These are phyloP conservation scores for Linderniella brevidens DNA, from an alignment of 257 asterid species.

Conservation along the genomic window DNA sequence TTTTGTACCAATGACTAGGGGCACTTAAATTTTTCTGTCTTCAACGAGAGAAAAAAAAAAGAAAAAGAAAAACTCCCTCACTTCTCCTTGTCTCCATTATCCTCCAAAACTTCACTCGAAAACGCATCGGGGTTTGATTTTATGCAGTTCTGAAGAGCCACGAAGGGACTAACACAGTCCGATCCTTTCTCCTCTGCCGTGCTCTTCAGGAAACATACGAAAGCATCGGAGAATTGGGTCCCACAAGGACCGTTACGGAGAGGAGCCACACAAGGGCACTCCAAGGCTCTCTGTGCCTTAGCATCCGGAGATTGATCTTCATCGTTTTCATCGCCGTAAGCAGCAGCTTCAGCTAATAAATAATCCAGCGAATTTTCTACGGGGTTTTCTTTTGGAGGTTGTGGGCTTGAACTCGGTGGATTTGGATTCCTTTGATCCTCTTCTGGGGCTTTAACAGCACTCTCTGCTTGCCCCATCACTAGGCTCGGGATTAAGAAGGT, in stretches of 20 bases:
- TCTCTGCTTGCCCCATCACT: slow-evolving; percentile 34
- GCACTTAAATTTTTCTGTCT: no score
- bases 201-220: slow-evolving; percentile 85
- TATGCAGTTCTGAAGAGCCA: slow-evolving; percentile 77
- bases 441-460: slow-evolving; percentile 8
- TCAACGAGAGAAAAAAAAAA: no score
- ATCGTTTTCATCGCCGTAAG: slow-evolving; percentile 37
- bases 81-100: slow-evolving; percentile 20
- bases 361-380: slow-evolving; percentile 43
- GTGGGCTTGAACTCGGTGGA: slow-evolving; percentile 13
- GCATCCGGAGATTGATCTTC: slow-evolving; percentile 35
- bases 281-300: slow-evolving; percentile 70
- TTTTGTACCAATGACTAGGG: no score
- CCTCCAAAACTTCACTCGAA: slow-evolving; percentile 52
- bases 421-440: slow-evolving; percentile 16
- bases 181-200: slow-evolving; percentile 74
- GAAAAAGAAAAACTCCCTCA: no score
- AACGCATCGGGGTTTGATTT: slow-evolving; percentile 72
- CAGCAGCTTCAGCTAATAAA: slow-evolving; percentile 64
- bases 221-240: slow-evolving; percentile 65
- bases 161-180: slow-evolving; percentile 68
- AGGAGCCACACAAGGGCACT: slow-evolving; percentile 83
- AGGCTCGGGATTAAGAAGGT: slow-evolving; percentile 3
- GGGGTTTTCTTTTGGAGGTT: slow-evolving; percentile 11
- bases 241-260: slow-evolving; percentile 72